A percentile compares a stretch with the other conserved stretches of the same genome.
These are phyloP conservation scores for Phaffia rhodozyma DNA, from an alignment of 1,284 basidiomycete genomes.

Conservation along the genomic window DNA sequence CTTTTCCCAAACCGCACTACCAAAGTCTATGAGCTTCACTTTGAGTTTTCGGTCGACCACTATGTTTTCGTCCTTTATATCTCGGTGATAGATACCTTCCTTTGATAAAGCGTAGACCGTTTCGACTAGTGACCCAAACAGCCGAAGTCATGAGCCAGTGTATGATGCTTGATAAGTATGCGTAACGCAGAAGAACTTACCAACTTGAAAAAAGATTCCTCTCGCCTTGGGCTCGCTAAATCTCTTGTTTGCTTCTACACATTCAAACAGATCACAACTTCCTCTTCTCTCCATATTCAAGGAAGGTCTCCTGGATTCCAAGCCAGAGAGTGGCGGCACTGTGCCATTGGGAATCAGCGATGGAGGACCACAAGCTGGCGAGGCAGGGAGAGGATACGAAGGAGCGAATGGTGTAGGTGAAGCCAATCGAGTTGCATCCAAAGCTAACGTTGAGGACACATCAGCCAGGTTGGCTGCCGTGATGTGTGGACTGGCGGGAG, in stretches of 20 bases:
- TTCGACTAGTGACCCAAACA: constrained; percentile 43
- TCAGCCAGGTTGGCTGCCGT: constrained; percentile 12
- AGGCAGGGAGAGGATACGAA: constrained; percentile 22
- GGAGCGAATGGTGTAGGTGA: constrained; percentile 21
- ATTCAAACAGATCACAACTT: constrained; percentile 85
- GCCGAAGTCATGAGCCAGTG: neutral
- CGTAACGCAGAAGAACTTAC: constrained; percentile 18
- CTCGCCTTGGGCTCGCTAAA: constrained; percentile 66
- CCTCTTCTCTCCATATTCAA: constrained; percentile 55
- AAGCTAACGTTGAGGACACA: constrained; percentile 15
- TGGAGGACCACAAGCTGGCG: constrained; percentile 23
- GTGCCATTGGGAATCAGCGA: neutral
- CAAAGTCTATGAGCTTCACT: constrained; percentile 92
- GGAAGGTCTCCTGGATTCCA: constrained; percentile 29
- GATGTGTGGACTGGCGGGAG: constrained; percentile 14
- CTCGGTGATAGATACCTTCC: constrained; percentile 72
- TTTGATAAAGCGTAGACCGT: constrained; percentile 65
- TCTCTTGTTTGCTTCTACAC: constrained; percentile 74
- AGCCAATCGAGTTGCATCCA: constrained; percentile 20
- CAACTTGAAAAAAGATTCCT: constrained; percentile 70
- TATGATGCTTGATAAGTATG: no score
- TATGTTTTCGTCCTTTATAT: constrained; percentile 90
- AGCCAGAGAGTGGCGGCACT: constrained; percentile 18
- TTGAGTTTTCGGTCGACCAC: constrained; percentile 63
- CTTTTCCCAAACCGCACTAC: constrained; percentile 68